A percentile compares a stretch with the other conserved stretches of the same genome.
Evolutionary conservation across 805 yeast species (phyloP).

Genomic region (Lipomyces starkeyi): DNA sequence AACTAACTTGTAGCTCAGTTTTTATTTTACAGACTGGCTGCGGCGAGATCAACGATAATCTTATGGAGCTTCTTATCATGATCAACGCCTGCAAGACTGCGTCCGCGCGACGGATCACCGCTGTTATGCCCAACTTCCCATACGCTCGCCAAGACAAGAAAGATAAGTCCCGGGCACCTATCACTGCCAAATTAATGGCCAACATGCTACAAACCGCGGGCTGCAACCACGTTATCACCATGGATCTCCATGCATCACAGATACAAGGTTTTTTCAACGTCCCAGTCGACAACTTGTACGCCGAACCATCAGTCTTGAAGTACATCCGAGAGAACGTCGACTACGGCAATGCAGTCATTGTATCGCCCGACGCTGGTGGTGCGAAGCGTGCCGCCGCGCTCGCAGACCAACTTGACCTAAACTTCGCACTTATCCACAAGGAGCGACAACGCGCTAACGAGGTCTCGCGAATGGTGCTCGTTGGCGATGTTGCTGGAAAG

Average conservation of each 20-base stretch:
- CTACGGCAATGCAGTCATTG: conserved; percentile 69
- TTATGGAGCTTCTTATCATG: conserved; percentile 87
- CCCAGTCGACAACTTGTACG: conserved; percentile 94
- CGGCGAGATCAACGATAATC: conserved; percentile 82
- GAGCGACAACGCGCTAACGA: conserved; percentile 96
- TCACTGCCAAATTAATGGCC: conserved; percentile 93
- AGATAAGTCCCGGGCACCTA: conserved; percentile 95
- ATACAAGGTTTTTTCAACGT: conserved; percentile 95
- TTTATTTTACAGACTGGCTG: conserved; percentile 70
- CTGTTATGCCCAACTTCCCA: conserved; percentile 93
- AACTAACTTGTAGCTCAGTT: conserved; percentile 23
- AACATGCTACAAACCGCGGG: conserved; percentile 92
- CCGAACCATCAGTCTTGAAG: conserved; percentile 87
- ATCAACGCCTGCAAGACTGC: conserved; percentile 96
- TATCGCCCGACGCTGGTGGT: conserved; percentile 99
- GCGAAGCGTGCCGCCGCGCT: conserved; percentile 95
- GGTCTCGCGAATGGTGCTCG: conserved; percentile 92
- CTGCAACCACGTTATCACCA: conserved; percentile 91
- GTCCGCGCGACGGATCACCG: conserved; percentile 90
- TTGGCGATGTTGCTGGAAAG: conserved; percentile 88
- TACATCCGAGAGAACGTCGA: conserved; percentile 74
- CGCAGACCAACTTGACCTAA: conserved; percentile 89
- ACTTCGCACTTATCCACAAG: conserved; percentile 94
- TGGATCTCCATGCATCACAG: conserved; percentile 97
- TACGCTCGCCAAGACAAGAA: conserved; percentile 97